These are phyloP conservation scores for Rhizodiscina lignyota DNA, from an alignment of 495 filamentous ascomycete genomes.

Conservation along the genomic window DNA sequence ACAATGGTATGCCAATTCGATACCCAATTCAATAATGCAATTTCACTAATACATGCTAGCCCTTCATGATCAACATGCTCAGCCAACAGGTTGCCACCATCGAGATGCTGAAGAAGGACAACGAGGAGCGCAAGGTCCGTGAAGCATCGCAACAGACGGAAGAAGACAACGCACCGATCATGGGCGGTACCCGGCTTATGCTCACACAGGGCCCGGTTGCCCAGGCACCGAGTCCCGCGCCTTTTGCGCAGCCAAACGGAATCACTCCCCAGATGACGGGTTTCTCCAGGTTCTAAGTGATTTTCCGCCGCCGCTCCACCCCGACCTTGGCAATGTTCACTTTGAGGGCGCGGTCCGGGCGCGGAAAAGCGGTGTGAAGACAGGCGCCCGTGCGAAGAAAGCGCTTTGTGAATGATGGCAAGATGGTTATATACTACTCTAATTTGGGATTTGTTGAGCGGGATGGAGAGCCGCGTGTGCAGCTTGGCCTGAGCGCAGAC, in stretches of 20 bases:
- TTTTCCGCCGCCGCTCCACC: too few species aligned
- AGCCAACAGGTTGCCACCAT: slow-evolving; percentile 79
- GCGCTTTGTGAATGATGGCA: too few species aligned
- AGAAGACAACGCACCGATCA: slow-evolving; percentile 85
- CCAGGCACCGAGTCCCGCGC: slow-evolving; percentile 33
- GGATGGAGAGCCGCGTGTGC: too few species aligned
- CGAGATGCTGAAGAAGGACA: slow-evolving; percentile 77
- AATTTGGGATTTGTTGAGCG: too few species aligned
- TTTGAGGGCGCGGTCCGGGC: too few species aligned
- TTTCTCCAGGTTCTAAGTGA: slow-evolving; percentile 18
- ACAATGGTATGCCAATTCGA: slow-evolving; percentile 46
- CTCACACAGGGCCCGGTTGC: slow-evolving; percentile 74
- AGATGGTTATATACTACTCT: too few species aligned
- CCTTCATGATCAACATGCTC: slow-evolving; percentile 98
- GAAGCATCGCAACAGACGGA: slow-evolving; percentile 76
- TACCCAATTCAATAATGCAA: slow-evolving; percentile 1
- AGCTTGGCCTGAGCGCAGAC: too few species aligned
- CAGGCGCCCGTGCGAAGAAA: too few species aligned
- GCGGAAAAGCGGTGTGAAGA: too few species aligned
- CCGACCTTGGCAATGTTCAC: too few species aligned
- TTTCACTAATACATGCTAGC: slow-evolving; percentile 21
- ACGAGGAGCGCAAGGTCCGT: slow-evolving; percentile 85
- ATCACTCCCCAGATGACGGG: slow-evolving; percentile 25
- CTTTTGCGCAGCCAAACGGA: slow-evolving; percentile 23
- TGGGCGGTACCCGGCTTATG: slow-evolving; percentile 85